Evolutionary conservation across 1,284 basidiomycete species (phyloP).

Genomic region (Cystobasidiaceae sp.): DNA sequence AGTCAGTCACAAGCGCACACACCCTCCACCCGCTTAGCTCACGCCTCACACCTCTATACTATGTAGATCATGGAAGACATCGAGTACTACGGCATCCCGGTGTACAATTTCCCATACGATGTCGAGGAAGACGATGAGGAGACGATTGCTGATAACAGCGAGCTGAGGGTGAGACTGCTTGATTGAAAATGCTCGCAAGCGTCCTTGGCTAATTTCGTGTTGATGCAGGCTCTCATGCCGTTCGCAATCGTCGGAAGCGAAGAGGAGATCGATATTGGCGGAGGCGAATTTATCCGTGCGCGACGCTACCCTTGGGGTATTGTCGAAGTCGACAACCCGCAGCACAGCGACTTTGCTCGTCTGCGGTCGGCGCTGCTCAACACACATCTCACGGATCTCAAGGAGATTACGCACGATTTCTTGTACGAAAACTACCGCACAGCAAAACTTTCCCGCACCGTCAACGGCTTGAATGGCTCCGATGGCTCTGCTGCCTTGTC

Average conservation of each 20-base stretch:
- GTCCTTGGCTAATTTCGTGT: not conserved
- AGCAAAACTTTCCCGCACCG: constrained; percentile 91
- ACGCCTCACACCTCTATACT: not conserved
- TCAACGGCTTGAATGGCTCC: constrained; percentile 51
- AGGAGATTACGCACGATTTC: constrained; percentile 84
- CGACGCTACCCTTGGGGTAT: constrained; percentile 97
- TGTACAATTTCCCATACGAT: constrained; percentile 99
- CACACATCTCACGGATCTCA: constrained; percentile 69
- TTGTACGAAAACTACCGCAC: constrained; percentile 62
- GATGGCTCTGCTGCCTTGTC: constrained; percentile 11
- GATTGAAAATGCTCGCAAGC: too few species aligned
- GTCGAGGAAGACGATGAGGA: constrained; percentile 98
- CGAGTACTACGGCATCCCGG: constrained; percentile 94
- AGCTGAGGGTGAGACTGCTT: constrained; percentile 76
- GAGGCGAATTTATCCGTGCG: constrained; percentile 84
- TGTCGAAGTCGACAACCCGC: constrained; percentile 96
- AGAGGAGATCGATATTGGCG: constrained; percentile 83
- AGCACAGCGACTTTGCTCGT: constrained; percentile 94
- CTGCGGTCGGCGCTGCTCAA: constrained; percentile 84
- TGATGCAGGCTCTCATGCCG: constrained; percentile 69
- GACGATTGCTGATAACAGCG: constrained; percentile 94
- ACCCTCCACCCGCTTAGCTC: not conserved
- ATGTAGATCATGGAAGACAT: constrained; percentile 96
- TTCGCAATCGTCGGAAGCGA: constrained; percentile 98
- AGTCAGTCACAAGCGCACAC: constrained; percentile 55